Evolutionary conservation across 1,284 basidiomycete species (phyloP).

Genomic region (Serendipita sp.): DNA sequence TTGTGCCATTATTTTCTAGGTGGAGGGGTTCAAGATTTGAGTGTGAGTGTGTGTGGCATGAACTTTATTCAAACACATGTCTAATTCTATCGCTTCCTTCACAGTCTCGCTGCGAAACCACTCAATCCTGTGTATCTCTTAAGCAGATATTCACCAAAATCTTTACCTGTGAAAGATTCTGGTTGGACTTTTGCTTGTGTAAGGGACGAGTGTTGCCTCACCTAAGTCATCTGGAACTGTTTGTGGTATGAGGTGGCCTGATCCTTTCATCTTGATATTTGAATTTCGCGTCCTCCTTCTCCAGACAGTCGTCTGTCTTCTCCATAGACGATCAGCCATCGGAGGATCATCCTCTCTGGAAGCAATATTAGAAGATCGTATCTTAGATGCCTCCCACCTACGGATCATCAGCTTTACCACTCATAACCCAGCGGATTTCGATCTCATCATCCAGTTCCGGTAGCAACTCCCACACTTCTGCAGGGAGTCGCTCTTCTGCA

Average conservation of each 20-base stretch:
- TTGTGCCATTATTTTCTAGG: constrained; percentile 11
- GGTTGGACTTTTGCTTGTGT: neutral
- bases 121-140: neutral
- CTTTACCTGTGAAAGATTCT: neutral
- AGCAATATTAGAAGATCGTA: neutral
- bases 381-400: constrained; percentile 14
- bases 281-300: neutral
- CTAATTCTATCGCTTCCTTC: neutral
- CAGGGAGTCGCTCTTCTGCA: constrained; percentile 26
- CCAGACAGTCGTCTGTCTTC: neutral
- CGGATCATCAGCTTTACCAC: constrained; percentile 26
- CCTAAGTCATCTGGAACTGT: neutral
- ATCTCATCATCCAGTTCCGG: constrained; percentile 33
- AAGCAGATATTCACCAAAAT: neutral
- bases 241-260: neutral
- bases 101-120: neutral
- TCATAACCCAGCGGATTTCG: constrained; percentile 41
- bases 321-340: neutral
- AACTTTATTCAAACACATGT: neutral
- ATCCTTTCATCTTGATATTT: neutral
- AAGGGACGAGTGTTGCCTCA: neutral
- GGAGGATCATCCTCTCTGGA: neutral
- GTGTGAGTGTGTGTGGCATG: neutral
- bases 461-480: constrained; percentile 34
- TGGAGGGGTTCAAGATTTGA: neutral